phyloP scores from a whole-genome alignment of 2,329 filamentous ascomycete genomes.

The Cytospora piceae region DNA sequence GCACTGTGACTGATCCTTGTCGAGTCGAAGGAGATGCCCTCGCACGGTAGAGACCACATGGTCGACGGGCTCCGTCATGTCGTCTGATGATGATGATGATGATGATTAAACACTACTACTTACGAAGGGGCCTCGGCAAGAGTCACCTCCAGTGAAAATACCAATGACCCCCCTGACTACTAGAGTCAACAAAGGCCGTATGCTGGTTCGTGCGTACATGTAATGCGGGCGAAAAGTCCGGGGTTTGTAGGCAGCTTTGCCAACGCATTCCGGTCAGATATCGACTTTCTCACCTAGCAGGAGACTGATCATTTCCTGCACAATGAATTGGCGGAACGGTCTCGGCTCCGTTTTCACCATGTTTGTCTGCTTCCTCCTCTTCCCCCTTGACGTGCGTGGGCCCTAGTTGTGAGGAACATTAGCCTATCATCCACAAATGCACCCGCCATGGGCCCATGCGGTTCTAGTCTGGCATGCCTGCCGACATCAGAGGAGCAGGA shows the following conservation, averaged over 20 bases:
- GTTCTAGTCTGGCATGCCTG: not conserved
- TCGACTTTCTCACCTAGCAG: constrained; percentile 21
- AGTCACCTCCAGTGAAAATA: not conserved
- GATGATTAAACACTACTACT: not conserved
- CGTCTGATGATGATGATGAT: not conserved
- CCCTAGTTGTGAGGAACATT: not conserved
- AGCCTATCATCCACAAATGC: not conserved
- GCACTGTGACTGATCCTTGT: not conserved
- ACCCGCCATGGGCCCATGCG: not conserved
- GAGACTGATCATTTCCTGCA: constrained; percentile 21
- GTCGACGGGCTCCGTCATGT: not conserved
- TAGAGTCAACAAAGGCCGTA: constrained; percentile 10
- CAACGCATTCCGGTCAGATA: constrained; percentile 22
- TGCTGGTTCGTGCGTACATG: constrained; percentile 16
- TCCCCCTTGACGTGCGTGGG: not conserved
- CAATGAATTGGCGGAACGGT: constrained; percentile 19
- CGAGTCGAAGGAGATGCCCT: not conserved
- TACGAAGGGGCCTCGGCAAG: not conserved
- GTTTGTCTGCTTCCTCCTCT: not conserved
- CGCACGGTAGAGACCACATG: not conserved
- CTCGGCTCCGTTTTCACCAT: constrained; percentile 9
- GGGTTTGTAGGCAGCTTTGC: constrained; percentile 3
- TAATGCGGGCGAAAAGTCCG: constrained; percentile 8
- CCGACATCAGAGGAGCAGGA: not conserved
- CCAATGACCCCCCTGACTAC: not conserved